Conservation (phyloP, 106 monocot genomes). For the Ottelia alismoides region DNA sequence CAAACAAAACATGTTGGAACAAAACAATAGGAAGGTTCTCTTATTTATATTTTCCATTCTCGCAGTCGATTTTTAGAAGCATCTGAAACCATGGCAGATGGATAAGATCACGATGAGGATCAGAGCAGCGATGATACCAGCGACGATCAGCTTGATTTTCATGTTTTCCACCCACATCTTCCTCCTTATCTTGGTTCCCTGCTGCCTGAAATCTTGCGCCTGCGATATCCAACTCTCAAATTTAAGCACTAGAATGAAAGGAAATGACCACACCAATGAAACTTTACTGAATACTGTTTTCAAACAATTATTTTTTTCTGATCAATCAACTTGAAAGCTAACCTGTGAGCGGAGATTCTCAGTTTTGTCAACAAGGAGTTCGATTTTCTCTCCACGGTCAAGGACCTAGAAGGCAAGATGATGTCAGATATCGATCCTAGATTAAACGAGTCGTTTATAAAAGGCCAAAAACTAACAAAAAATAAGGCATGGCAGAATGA, state of each 20-base stretch:
- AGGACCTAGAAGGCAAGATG: conserved; percentile 27
- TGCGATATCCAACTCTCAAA: conserved; percentile 3
- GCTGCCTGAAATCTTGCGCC: conserved; percentile 59
- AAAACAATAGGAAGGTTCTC: no score
- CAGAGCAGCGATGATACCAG: conserved; percentile 47
- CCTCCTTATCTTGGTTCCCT: conserved; percentile 47
- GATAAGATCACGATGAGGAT: conserved; percentile 54
- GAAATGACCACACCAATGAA: no score
- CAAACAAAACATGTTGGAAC: no score
- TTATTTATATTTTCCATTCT: no score
- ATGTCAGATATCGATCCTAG: no score
- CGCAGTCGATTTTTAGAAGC: conserved; percentile 14
- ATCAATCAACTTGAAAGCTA: not conserved
- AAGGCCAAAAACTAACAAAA: no score
- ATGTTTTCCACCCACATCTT: conserved; percentile 68
- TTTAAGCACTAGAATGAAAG: not conserved
- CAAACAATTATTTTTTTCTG: no score
- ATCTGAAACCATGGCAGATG: conserved; percentile 59
- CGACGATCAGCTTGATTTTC: conserved; percentile 60
- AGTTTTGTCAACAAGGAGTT: conserved; percentile 53
- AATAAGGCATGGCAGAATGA: no score
- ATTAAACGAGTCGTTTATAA: no score
- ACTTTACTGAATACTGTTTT: no score
- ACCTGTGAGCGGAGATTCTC: conserved; percentile 53
- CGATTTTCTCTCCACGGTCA: conserved; percentile 58